phyloP scores from a whole-genome alignment of 2,329 filamentous ascomycete genomes.

The Ilyonectria sp. region DNA sequence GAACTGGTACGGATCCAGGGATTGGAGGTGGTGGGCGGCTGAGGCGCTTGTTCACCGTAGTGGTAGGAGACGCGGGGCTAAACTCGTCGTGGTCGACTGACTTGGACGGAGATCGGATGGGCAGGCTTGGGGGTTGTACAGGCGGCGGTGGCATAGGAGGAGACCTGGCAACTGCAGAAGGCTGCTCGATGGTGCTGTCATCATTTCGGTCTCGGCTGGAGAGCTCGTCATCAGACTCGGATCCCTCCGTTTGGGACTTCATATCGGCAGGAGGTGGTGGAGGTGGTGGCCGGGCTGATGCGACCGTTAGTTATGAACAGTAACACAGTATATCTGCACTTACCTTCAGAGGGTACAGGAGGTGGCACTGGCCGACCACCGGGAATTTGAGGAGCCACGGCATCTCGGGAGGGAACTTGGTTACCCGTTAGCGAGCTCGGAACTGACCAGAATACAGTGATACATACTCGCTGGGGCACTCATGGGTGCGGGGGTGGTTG shows the following conservation, averaged over 20 bases:
- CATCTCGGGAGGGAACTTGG: slow-evolving; percentile 53
- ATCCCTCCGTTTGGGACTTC: slow-evolving; percentile 81
- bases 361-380: slow-evolving; percentile 69
- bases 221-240: slow-evolving; percentile 90
- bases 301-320: slow-evolving; percentile 45
- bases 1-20: slow-evolving; percentile 66
- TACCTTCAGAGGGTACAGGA: slow-evolving; percentile 73
- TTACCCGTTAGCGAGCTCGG: slow-evolving; percentile 46
- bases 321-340: slow-evolving; percentile 51
- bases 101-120: slow-evolving; percentile 52
- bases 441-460: background rate
- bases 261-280: slow-evolving; percentile 66
- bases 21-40: slow-evolving; percentile 74
- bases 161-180: slow-evolving; percentile 45
- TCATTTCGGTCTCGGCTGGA: slow-evolving; percentile 68
- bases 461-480: slow-evolving; percentile 44
- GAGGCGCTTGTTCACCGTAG: slow-evolving; percentile 64
- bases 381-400: slow-evolving; percentile 62
- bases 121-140: slow-evolving; percentile 47
- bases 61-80: slow-evolving; percentile 60
- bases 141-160: slow-evolving; percentile 62
- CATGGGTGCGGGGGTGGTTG: slow-evolving; percentile 53
- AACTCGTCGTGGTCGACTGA: slow-evolving; percentile 54
- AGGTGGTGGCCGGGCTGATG: slow-evolving; percentile 74
- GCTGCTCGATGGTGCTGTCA: slow-evolving; percentile 51